phyloP scores from a whole-genome alignment of 495 filamentous ascomycete species.

The Hyaloscypha variabilis region DNA sequence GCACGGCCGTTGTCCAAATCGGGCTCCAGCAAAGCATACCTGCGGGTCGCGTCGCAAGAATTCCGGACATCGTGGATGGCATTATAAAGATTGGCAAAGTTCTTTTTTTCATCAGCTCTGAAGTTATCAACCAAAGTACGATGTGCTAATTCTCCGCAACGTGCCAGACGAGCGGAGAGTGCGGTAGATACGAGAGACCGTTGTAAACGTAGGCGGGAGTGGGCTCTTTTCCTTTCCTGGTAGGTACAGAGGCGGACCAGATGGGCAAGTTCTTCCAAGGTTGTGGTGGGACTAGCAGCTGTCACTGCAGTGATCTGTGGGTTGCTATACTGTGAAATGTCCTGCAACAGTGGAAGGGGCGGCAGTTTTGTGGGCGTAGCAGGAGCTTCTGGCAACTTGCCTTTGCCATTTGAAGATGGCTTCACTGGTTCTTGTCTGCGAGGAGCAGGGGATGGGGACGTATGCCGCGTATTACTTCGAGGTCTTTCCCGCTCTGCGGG shows the following conservation, averaged over 20 bases:
- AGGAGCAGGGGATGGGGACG: conserved; percentile 28
- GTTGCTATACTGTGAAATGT: conserved; percentile 53
- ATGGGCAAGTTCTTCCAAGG: conserved; percentile 71
- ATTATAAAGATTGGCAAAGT: conserved; percentile 85
- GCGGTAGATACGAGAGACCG: conserved; percentile 72
- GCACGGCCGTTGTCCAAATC: conserved; percentile 60
- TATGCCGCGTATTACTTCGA: conserved; percentile 20
- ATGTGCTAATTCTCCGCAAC: conserved; percentile 76
- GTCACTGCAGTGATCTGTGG: conserved; percentile 40
- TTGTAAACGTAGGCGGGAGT: conserved; percentile 67
- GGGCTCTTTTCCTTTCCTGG: conserved; percentile 70
- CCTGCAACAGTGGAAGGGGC: conserved; percentile 48
- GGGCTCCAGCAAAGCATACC: conserved; percentile 68
- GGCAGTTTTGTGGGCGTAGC: conserved; percentile 34
- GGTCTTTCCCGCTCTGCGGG: conserved; percentile 23
- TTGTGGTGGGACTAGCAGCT: conserved; percentile 55
- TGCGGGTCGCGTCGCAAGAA: conserved; percentile 73
- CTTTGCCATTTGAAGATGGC: not conserved
- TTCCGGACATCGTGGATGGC: conserved; percentile 86
- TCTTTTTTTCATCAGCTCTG: conserved; percentile 85
- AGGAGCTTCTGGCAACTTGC: conserved; percentile 14
- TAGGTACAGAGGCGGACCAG: conserved; percentile 70
- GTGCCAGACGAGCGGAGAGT: conserved; percentile 76
- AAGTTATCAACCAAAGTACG: conserved; percentile 86
- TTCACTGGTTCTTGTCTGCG: conserved; percentile 19